Conservation (phyloP, 129 eudicot species). For the Artemisia argyi region DNA sequence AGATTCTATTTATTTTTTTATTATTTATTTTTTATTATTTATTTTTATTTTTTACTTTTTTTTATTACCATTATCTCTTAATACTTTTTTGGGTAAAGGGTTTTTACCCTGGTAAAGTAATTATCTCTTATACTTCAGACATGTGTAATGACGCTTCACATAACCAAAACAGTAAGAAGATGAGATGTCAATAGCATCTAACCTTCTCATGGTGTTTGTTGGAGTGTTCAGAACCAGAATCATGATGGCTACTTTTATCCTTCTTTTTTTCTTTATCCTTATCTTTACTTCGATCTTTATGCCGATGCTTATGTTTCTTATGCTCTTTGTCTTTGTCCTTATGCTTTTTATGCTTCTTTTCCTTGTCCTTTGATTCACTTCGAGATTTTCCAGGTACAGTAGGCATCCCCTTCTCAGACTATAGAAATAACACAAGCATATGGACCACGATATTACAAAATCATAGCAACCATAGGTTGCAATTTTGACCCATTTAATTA, state of each 20-base stretch:
- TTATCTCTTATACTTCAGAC: neutral
- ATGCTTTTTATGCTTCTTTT: constrained; percentile 48
- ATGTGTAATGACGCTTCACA: neutral
- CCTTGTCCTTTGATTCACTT: constrained; percentile 45
- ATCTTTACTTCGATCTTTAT: constrained; percentile 41
- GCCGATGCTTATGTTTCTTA: constrained; percentile 53
- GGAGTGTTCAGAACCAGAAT: too few species aligned
- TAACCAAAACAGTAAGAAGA: neutral
- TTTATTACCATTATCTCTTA: neutral
- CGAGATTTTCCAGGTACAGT: constrained; percentile 36
- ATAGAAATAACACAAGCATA: constrained; percentile 7
- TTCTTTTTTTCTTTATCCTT: constrained; percentile 43
- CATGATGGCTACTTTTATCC: constrained; percentile 34
- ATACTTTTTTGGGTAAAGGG: too few species aligned
- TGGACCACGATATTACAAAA: neutral
- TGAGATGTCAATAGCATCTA: constrained; percentile 11
- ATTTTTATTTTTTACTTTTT: too few species aligned
- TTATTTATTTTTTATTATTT: too few species aligned
- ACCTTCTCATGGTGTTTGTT: constrained; percentile 21
- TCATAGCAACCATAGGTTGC: neutral
- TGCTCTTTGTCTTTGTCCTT: constrained; percentile 46
- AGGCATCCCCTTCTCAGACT: constrained; percentile 61
- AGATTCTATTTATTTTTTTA: too few species aligned
- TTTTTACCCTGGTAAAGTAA: too few species aligned
- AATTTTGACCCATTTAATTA: neutral